phyloP scores from a whole-genome alignment of 1,139 yeast genomes.

The Entelexis sorbosivorans region DNA sequence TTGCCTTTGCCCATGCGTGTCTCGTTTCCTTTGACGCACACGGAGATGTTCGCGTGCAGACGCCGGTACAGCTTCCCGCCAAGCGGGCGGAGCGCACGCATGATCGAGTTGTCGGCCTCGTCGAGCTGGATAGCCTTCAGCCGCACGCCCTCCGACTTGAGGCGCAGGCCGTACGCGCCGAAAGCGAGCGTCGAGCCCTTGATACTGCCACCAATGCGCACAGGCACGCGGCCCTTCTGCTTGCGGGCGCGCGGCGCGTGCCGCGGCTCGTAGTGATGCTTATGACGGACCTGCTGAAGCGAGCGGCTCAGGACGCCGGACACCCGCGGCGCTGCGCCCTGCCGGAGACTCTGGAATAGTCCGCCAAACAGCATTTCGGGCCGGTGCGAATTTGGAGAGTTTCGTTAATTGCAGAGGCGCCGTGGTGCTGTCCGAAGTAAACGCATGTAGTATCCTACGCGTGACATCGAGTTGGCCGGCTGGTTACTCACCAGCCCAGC shows the following conservation, averaged over 20 bases:
- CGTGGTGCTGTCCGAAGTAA: background rate
- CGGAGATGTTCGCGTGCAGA: slow-evolving; percentile 74
- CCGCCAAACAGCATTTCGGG: slow-evolving; percentile 9
- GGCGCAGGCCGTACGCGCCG: slow-evolving; percentile 79
- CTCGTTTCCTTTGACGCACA: slow-evolving; percentile 93
- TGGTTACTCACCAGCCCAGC: too few species aligned
- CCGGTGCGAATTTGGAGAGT: background rate
- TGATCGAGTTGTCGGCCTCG: slow-evolving; percentile 80
- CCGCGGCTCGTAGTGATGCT: slow-evolving; percentile 71
- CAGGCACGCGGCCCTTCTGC: slow-evolving; percentile 90
- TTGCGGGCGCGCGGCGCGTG: slow-evolving; percentile 64
- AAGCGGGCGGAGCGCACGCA: slow-evolving; percentile 67
- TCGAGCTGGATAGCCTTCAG: slow-evolving; percentile 81
- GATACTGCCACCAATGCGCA: slow-evolving; percentile 86
- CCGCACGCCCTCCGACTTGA: slow-evolving; percentile 76
- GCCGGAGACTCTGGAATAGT: slow-evolving; percentile 11
- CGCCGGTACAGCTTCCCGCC: slow-evolving; percentile 66
- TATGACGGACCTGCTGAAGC: slow-evolving; percentile 15
- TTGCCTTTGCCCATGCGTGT: slow-evolving; percentile 99
- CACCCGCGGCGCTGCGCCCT: background rate
- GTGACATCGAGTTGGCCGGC: too few species aligned
- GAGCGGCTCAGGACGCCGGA: slow-evolving; percentile 2
- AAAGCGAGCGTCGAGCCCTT: slow-evolving; percentile 75
- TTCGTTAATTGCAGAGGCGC: background rate
- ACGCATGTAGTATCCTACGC: background rate